These are phyloP conservation scores for Dothistroma septosporum DNA, from an alignment of 2,329 filamentous ascomycete species.

Conservation along the genomic window DNA sequence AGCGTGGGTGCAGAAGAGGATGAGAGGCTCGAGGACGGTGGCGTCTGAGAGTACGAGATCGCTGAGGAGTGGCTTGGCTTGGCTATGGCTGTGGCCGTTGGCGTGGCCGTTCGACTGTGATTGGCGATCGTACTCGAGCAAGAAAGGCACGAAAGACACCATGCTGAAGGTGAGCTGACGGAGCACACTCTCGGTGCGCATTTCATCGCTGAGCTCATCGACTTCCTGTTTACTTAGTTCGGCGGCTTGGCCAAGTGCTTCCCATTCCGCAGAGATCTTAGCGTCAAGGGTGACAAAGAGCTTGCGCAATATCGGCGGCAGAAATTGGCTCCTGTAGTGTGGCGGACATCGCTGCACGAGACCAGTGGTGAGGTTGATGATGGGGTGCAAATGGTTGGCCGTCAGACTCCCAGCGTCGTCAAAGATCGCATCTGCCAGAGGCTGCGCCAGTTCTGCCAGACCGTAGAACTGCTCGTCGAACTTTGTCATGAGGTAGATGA, in stretches of 20 bases:
- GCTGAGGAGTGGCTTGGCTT: conserved; percentile 57
- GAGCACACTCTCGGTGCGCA: conserved; percentile 95
- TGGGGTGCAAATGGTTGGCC: conserved; percentile 88
- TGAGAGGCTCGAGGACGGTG: conserved; percentile 76
- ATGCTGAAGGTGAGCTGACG: conserved; percentile 89
- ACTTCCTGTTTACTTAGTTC: conserved; percentile 62
- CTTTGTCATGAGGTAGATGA: conserved; percentile 87
- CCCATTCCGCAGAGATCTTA: conserved; percentile 87
- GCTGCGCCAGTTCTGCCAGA: conserved; percentile 75
- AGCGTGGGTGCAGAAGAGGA: conserved; percentile 86
- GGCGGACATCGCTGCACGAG: conserved; percentile 90
- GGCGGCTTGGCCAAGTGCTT: conserved; percentile 58
- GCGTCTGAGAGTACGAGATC: conserved; percentile 78
- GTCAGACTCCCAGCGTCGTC: conserved; percentile 77
- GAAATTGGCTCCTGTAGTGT: conserved; percentile 69
- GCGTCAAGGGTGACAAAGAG: conserved; percentile 82
- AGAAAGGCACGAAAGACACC: conserved; percentile 83
- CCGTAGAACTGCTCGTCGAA: conserved; percentile 87
- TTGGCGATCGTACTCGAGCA: conserved; percentile 67
- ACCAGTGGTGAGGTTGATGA: conserved; percentile 82
- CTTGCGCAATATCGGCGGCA: conserved; percentile 75
- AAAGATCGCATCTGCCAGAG: conserved; percentile 79
- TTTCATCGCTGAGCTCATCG: conserved; percentile 80
- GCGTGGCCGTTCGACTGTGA: conserved; percentile 12
- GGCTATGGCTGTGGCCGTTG: conserved; percentile 14